Conservation (phyloP, 495 filamentous ascomycete genomes). For the Glarea lozoyensis region DNA sequence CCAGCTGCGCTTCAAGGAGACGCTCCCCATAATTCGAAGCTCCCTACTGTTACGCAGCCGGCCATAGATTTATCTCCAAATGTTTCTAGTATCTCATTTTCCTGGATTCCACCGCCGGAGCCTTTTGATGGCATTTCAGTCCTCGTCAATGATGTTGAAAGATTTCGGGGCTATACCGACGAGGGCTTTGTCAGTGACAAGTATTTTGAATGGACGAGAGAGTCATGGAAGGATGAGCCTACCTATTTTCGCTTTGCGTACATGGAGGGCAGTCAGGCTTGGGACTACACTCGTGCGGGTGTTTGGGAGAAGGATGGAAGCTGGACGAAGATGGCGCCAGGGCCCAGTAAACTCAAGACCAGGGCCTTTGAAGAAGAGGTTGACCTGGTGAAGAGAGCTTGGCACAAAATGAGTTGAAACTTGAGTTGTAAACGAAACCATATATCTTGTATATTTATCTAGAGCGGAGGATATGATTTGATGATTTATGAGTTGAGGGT, state of each 20-base stretch:
- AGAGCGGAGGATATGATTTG: too few relatives aligned
- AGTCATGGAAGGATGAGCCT: constrained; percentile 31
- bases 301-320: constrained; percentile 59
- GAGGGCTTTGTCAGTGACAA: constrained; percentile 33
- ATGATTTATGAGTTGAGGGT: too few relatives aligned
- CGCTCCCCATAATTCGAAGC: constrained; percentile 54
- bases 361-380: constrained; percentile 3
- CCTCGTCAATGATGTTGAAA: constrained; percentile 89
- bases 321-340: constrained; percentile 51
- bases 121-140: constrained; percentile 76
- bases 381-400: background rate
- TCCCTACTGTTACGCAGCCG: constrained; percentile 54
- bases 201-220: constrained; percentile 38
- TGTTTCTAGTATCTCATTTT: constrained; percentile 44
- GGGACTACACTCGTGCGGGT: constrained; percentile 75
- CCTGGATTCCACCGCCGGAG: constrained; percentile 44
- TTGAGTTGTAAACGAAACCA: too few relatives aligned
- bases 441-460: too few relatives aligned
- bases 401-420: too few relatives aligned
- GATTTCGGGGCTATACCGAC: constrained; percentile 54
- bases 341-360: constrained; percentile 13
- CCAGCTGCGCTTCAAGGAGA: constrained; percentile 60
- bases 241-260: constrained; percentile 85
- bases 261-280: constrained; percentile 57
- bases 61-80: constrained; percentile 29